phyloP scores from a whole-genome alignment of 306 rosid species.

The Pyrus bretschneideri region DNA sequence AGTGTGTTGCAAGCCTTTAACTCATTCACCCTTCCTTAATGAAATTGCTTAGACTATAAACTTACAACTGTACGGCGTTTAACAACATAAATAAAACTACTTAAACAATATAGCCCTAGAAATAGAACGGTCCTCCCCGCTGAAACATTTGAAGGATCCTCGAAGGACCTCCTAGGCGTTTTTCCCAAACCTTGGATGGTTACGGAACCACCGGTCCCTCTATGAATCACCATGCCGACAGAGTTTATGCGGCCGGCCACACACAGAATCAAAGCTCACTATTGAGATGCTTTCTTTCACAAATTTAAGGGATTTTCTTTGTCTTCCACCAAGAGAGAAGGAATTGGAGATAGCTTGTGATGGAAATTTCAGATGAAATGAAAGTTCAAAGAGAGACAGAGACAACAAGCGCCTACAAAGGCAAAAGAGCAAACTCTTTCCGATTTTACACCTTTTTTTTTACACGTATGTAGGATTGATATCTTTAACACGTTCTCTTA shows the following conservation, averaged over 20 bases:
- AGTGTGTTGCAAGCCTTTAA: no score
- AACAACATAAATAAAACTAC: no score
- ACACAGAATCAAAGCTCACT: not conserved
- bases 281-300: not conserved
- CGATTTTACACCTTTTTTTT: not conserved
- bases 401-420: slow-evolving; percentile 25
- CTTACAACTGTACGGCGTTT: no score
- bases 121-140: no score
- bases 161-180: no score
- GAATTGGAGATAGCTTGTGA: slow-evolving; percentile 9
- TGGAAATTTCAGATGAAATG: slow-evolving; percentile 15
- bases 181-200: no score
- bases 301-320: not conserved
- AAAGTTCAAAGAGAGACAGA: not conserved
- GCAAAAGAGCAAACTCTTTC: slow-evolving; percentile 12
- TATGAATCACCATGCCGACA: not conserved
- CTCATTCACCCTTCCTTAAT: no score
- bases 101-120: no score
- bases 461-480: not conserved
- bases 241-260: not conserved
- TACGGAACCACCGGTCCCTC: no score
- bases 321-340: slow-evolving; percentile 12
- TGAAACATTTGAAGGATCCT: no score
- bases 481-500: no score
- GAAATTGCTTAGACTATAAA: no score